Evolutionary conservation across 169 alveolate genomes (phyloP).

Genomic region (Eimeria falciformis): DNA sequence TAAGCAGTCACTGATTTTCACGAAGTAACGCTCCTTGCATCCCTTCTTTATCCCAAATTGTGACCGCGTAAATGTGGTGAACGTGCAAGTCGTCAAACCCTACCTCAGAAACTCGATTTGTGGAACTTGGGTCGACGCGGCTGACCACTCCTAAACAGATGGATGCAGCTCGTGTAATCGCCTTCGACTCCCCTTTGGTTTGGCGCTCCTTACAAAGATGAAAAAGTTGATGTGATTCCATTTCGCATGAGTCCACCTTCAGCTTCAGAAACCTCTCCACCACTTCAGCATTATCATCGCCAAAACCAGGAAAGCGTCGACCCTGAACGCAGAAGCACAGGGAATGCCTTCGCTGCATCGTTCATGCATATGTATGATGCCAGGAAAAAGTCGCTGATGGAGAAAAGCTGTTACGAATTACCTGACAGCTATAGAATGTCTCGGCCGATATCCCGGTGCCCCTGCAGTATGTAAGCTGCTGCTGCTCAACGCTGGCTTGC

Average conservation of each 20-base stretch:
- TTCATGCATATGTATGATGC: too few relatives aligned
- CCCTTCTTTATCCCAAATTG: too few relatives aligned
- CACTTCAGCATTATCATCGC: slow-evolving; percentile 29
- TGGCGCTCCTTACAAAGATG: neutral
- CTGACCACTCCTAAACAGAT: slow-evolving; percentile 36
- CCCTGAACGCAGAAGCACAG: slow-evolving; percentile 45
- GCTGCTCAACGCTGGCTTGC: neutral
- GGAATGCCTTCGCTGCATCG: too few relatives aligned
- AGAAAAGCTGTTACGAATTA: neutral
- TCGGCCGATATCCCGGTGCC: slow-evolving; percentile 16
- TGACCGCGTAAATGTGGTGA: too few relatives aligned
- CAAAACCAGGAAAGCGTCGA: slow-evolving; percentile 30
- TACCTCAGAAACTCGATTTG: too few relatives aligned
- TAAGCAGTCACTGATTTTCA: too few relatives aligned
- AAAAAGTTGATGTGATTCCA: slow-evolving; percentile 77
- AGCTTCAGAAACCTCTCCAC: slow-evolving; percentile 6
- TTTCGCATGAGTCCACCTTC: slow-evolving; percentile 64
- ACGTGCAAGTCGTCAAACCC: too few relatives aligned
- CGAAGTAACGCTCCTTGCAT: too few relatives aligned
- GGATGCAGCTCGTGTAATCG: slow-evolving; percentile 16
- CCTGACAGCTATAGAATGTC: slow-evolving; percentile 45
- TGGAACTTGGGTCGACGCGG: slow-evolving; percentile 20
- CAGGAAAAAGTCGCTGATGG: too few relatives aligned
- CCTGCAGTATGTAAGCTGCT: neutral
- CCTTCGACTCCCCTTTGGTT: neutral